phyloP scores from a whole-genome alignment of 2,329 filamentous ascomycete genomes.

The Aspergillus latus region DNA sequence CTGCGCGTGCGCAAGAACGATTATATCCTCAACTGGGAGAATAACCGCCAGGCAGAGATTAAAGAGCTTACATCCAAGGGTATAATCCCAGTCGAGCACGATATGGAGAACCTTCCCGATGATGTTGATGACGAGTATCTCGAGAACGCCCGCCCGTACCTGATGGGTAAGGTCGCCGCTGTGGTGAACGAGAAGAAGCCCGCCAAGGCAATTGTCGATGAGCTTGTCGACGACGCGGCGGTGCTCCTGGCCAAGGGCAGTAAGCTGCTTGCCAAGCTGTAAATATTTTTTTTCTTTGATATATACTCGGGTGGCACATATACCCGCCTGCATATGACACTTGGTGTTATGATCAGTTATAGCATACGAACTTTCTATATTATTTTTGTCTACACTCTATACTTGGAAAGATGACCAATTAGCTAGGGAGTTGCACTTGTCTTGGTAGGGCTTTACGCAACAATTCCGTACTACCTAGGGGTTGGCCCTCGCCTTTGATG shows the following conservation, averaged over 20 bases:
- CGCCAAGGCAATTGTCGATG: conserved; percentile 89
- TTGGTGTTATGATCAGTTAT: conserved; percentile 6
- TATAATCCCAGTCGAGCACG: conserved; percentile 87
- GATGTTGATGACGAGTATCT: conserved; percentile 80
- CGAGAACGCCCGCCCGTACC: conserved; percentile 84
- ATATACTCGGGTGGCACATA: not conserved
- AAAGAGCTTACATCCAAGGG: conserved; percentile 88
- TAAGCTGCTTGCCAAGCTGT: conserved; percentile 69
- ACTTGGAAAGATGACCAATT: too few relatives aligned
- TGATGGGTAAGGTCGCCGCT: conserved; percentile 97
- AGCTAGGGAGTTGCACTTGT: too few relatives aligned
- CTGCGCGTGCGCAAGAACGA: conserved; percentile 89
- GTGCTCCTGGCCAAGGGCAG: conserved; percentile 67
- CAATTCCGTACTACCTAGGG: too few relatives aligned
- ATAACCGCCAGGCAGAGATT: conserved; percentile 85
- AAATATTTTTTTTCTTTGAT: conserved; percentile 32
- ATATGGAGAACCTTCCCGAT: conserved; percentile 77
- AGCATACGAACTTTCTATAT: too few relatives aligned
- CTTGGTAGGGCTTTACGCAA: too few relatives aligned
- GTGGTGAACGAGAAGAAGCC: conserved; percentile 90
- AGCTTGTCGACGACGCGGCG: conserved; percentile 83
- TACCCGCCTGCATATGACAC: conserved; percentile 8
- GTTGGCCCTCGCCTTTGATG: too few relatives aligned
- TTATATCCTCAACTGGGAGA: conserved; percentile 96
- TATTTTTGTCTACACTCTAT: too few relatives aligned